A percentile compares a stretch with the other conserved stretches of the same genome.
Evolutionary conservation across 164 flowering plant genomes (phyloP).

Genomic region (Dillenia suffruticosa): DNA sequence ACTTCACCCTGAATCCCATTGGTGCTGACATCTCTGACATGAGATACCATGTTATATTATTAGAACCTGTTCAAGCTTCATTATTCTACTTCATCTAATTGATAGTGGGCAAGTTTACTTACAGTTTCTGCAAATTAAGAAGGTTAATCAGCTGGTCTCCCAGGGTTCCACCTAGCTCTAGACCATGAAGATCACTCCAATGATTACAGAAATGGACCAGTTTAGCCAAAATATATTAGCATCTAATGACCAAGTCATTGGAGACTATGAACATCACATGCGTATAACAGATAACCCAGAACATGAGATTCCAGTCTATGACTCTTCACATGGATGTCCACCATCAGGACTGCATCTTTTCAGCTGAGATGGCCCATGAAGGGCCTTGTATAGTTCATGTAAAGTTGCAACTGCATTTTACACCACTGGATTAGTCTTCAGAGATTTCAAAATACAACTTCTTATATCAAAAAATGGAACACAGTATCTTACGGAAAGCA

Average conservation of each 20-base stretch:
- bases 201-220: background rate
- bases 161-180: conserved; percentile 50
- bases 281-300: conserved; percentile 46
- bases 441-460: too few species aligned
- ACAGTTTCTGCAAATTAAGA: conserved; percentile 56
- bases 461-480: too few species aligned
- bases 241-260: background rate
- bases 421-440: too few species aligned
- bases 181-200: conserved; percentile 53
- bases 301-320: conserved; percentile 77
- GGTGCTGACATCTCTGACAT: conserved; percentile 63
- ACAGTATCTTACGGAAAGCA: too few species aligned
- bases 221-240: background rate
- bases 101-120: conserved; percentile 18
- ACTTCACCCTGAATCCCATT: conserved; percentile 61
- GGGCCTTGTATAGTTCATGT: conserved; percentile 46
- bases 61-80: too few species aligned
- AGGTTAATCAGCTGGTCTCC: conserved; percentile 49
- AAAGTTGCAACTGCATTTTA: conserved; percentile 50
- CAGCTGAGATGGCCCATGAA: conserved; percentile 53
- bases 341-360: conserved; percentile 51
- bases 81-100: too few species aligned
- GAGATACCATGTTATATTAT: conserved; percentile 1
- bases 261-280: conserved; percentile 34
- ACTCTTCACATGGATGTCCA: conserved; percentile 74